A percentile compares a stretch with the other conserved stretches of the same genome.
Evolutionary conservation across 495 filamentous ascomycete species (phyloP).

Genomic region (Tuber aestivum): DNA sequence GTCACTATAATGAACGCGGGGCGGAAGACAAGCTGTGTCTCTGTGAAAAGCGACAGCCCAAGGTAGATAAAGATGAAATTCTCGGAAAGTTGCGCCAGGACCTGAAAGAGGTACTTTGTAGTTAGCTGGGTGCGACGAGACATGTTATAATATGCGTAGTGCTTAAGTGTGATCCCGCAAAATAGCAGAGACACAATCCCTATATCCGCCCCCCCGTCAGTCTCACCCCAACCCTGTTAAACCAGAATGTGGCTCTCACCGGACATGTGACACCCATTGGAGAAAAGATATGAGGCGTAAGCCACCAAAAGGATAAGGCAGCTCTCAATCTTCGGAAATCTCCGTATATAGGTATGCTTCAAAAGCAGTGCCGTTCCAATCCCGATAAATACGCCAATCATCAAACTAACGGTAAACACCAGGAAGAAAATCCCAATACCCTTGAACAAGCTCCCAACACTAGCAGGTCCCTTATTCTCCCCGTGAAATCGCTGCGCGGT

Average conservation of each 20-base stretch:
- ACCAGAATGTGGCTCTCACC: slow-evolving; percentile 52
- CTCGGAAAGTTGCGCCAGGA: slow-evolving; percentile 89
- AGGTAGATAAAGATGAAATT: slow-evolving; percentile 99
- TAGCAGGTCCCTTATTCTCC: slow-evolving; percentile 50
- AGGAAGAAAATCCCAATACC: slow-evolving; percentile 90
- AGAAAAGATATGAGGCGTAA: slow-evolving; percentile 95
- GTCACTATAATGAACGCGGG: slow-evolving; percentile 93
- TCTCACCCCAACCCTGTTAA: background rate
- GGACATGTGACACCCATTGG: slow-evolving; percentile 88
- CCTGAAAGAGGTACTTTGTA: slow-evolving; percentile 95
- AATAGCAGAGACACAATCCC: slow-evolving; percentile 95
- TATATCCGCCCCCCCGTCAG: slow-evolving; percentile 41
- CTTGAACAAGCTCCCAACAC: slow-evolving; percentile 68
- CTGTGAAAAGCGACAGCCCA: slow-evolving; percentile 87
- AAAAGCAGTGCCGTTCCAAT: slow-evolving; percentile 78
- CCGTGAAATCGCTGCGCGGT: slow-evolving; percentile 78
- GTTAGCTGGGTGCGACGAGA: slow-evolving; percentile 94
- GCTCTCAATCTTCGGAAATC: slow-evolving; percentile 94
- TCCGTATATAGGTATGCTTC: slow-evolving; percentile 86
- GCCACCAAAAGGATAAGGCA: slow-evolving; percentile 88
- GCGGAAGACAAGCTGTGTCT: slow-evolving; percentile 78
- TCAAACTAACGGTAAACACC: slow-evolving; percentile 89
- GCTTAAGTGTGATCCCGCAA: slow-evolving; percentile 95
- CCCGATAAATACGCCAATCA: slow-evolving; percentile 81
- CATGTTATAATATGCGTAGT: slow-evolving; percentile 99